Evolutionary conservation across 2,329 filamentous ascomycete genomes (phyloP), one percentile per base, ranked within the genome.

Genomic region (Fusarium sp.): DNA sequence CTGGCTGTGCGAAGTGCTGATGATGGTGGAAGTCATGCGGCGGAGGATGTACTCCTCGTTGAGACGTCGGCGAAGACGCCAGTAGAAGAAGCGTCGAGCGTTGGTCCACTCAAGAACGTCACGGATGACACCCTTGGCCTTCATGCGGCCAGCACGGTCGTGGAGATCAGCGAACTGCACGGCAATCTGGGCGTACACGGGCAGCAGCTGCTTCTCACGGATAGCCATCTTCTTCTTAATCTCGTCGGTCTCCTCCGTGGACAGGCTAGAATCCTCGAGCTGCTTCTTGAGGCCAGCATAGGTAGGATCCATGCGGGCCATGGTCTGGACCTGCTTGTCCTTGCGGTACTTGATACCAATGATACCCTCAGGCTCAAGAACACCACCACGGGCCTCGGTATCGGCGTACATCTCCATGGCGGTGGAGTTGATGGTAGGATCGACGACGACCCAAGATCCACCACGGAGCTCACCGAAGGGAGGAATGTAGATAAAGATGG

Each of bases 381-480:
- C 95, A 92, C 96, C 96, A 85, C 96, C 96, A 70, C 96, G 96
- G 64, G 96, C 88, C 75, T 99, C 96, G 75, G 93, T 92, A 80
- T 99, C 96, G 63, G 96, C 96, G 82, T 99, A 99, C 96, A 99
- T 99, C 85, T 99, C 96, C 96, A 99, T 99, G 80, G 91, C 92
- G 52, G 94, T 90, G 23, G 95, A 91, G 88, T 99, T 98, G 88
- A 99, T 99, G 75, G 96, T 98, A 54, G 96, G 96, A 82, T 99
- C 96, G 73, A 99, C 94, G 59, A 99, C 96, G 82, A 99, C 96
- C 96, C 96, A 99, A 71, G 96, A 99, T 79, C 96, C 96, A 90
- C 96, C 96, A 88, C 96, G 96, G 62, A 99, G 92, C 85, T 99
- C 96, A 78, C 96, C 96, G 80, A 93, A 94, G 13, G 96, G 96